Evolutionary conservation across 495 filamentous ascomycete genomes (phyloP).

Genomic region (Aspergillus indologenus): DNA sequence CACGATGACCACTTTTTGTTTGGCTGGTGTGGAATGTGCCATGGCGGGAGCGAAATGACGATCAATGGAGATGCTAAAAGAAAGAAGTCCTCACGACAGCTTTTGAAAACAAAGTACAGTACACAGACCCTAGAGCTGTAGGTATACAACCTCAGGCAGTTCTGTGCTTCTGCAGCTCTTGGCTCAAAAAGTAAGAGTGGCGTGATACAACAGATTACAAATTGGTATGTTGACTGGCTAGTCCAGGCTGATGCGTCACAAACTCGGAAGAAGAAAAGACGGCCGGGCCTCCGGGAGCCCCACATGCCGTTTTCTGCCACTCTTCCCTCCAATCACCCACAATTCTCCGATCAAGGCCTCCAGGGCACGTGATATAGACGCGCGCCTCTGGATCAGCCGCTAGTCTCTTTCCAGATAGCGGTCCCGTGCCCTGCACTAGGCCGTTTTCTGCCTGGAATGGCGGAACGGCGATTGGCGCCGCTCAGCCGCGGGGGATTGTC

Average conservation of each 20-base stretch:
- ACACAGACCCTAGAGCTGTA: too few species aligned
- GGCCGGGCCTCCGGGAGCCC: too few species aligned
- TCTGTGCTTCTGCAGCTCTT: background rate
- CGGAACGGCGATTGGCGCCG: background rate
- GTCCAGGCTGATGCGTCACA: background rate
- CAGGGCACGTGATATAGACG: constrained; percentile 4
- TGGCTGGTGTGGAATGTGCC: constrained; percentile 14
- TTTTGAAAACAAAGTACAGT: too few species aligned
- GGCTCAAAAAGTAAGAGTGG: background rate
- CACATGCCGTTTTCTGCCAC: background rate
- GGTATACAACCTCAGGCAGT: background rate
- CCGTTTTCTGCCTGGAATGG: background rate
- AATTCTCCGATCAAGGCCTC: background rate
- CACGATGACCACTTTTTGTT: constrained; percentile 75
- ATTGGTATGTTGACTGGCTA: background rate
- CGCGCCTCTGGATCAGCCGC: background rate
- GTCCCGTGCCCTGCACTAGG: background rate
- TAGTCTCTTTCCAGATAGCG: constrained; percentile 9
- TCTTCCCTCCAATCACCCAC: background rate
- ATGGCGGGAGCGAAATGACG: constrained; percentile 6
- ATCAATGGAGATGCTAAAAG: background rate
- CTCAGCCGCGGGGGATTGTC: constrained; percentile 12
- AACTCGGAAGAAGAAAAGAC: background rate
- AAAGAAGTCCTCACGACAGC: background rate
- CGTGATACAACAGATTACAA: background rate